These are phyloP conservation scores for Leersia perrieri DNA, from an alignment of 176 grass and related monocot species.

Conservation along the genomic window DNA sequence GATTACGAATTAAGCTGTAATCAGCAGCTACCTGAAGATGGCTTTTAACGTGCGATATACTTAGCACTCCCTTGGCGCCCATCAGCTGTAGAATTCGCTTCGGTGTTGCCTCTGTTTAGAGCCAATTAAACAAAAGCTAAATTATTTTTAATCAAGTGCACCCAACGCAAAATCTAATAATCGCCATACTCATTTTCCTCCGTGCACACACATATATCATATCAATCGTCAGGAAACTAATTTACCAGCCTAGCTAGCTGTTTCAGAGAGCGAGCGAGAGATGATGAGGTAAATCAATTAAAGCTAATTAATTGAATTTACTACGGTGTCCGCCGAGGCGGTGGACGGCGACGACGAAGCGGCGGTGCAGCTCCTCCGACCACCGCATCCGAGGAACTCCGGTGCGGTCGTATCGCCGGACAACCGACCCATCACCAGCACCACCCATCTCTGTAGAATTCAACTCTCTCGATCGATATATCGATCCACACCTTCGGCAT, in stretches of 20 bases:
- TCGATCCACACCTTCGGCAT: no score
- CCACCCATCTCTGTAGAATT: background rate
- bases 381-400: conserved; percentile 47
- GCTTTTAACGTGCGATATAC: background rate
- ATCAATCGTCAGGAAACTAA: no score
- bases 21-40: background rate
- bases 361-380: conserved; percentile 54
- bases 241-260: no score
- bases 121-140: no score
- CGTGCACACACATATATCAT: no score
- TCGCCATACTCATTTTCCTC: no score
- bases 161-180: no score
- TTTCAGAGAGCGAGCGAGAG: no score
- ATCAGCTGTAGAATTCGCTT: background rate
- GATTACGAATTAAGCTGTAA: no score
- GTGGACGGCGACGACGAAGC: conserved; percentile 45
- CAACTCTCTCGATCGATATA: no score
- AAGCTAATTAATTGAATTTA: background rate
- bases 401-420: background rate
- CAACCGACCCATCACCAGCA: background rate
- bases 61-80: background rate
- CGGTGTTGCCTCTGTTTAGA: background rate
- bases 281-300: no score
- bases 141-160: no score
- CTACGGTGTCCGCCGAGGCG: conserved; percentile 38